Conservation (phyloP, 306 rosid genomes). For the Neltuma alba region DNA sequence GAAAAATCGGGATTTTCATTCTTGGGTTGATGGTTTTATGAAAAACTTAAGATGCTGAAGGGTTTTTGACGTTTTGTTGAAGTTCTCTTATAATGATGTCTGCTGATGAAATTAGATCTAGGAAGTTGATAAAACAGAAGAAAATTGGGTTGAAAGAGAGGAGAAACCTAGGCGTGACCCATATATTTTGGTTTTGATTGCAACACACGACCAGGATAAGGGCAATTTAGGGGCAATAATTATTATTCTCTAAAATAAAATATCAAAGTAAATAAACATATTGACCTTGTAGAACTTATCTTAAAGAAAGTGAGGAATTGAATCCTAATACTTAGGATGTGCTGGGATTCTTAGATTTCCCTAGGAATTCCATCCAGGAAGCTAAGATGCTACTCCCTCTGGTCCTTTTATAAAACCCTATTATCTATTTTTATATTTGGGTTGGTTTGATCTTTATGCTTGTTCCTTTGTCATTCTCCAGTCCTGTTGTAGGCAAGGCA, state of each 20-base stretch:
- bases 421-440: too few species aligned
- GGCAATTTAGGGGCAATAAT: not conserved
- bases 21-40: not conserved
- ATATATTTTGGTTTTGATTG: not conserved
- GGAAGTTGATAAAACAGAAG: not conserved
- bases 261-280: too few species aligned
- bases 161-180: not conserved
- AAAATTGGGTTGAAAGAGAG: not conserved
- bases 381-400: not conserved
- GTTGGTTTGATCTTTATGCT: not conserved
- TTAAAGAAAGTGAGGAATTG: not conserved
- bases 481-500: not conserved
- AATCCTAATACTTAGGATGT: not conserved
- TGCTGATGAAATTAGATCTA: not conserved
- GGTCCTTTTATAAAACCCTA: not conserved
- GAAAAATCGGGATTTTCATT: not conserved
- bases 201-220: not conserved
- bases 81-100: not conserved
- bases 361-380: not conserved
- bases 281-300: not conserved
- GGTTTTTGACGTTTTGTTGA: not conserved
- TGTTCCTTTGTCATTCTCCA: not conserved
- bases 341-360: not conserved
- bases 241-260: not conserved
- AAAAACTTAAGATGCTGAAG: not conserved